phyloP scores from a whole-genome alignment of 305 asterid species.

The Fraxinus velutina region DNA sequence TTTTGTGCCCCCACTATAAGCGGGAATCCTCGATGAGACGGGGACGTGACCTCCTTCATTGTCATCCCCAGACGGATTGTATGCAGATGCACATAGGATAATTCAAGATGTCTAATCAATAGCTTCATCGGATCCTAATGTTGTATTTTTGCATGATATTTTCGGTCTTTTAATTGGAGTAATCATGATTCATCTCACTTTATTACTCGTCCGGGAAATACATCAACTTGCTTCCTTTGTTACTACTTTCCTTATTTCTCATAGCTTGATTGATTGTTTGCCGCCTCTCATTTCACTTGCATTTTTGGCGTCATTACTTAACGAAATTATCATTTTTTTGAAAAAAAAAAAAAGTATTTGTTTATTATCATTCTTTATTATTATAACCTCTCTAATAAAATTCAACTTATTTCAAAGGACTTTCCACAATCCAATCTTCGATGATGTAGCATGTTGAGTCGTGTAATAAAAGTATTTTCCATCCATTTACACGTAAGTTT shows the following conservation, averaged over 20 bases:
- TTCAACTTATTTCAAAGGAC: neutral
- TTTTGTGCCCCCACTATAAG: too few species aligned
- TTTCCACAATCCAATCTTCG: neutral
- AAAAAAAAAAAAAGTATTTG: neutral
- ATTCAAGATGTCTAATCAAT: neutral
- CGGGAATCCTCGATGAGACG: neutral
- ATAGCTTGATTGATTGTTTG: neutral
- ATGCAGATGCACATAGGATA: neutral
- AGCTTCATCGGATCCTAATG: neutral
- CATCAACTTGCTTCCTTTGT: neutral
- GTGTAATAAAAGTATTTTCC: neutral
- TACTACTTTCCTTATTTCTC: neutral
- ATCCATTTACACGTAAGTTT: neutral
- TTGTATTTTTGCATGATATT: neutral
- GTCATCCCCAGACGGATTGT: neutral
- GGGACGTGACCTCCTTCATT: neutral
- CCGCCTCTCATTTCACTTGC: neutral
- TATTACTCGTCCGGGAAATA: neutral
- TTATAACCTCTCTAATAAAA: neutral
- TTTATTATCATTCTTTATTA: neutral
- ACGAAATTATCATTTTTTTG: neutral
- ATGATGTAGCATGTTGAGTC: neutral
- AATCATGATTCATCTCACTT: neutral
- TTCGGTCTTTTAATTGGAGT: neutral
- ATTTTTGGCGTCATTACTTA: neutral